Evolutionary conservation across 495 filamentous ascomycete genomes (phyloP).

Genomic region (Podospora bellae-mahoneyi): DNA sequence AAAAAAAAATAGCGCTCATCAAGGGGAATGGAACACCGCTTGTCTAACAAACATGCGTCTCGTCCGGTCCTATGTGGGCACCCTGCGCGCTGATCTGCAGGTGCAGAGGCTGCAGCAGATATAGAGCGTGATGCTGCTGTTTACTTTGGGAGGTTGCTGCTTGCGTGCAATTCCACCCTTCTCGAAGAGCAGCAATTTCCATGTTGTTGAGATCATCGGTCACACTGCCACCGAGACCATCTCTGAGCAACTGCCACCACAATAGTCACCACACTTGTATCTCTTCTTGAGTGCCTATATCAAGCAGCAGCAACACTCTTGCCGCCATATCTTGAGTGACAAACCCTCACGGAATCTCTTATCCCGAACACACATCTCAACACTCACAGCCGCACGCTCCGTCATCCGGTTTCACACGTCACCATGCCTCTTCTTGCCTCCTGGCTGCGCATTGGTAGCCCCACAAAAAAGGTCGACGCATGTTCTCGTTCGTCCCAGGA

Average conservation of each 20-base stretch:
- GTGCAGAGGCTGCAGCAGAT: not conserved
- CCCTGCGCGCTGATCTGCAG: not conserved
- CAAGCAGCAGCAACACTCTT: conserved; percentile 4
- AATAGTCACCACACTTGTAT: too few relatives aligned
- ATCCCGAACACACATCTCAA: not conserved
- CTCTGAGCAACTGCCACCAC: too few relatives aligned
- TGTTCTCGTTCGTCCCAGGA: conserved; percentile 21
- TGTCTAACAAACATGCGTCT: not conserved
- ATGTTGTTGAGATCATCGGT: too few relatives aligned
- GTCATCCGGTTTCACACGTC: not conserved
- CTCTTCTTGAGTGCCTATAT: not conserved
- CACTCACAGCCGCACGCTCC: not conserved
- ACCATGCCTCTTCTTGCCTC: conserved; percentile 19
- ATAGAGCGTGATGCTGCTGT: not conserved
- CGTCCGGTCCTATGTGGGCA: not conserved
- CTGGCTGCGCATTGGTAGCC: conserved; percentile 22
- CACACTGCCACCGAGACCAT: not conserved
- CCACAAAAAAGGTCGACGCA: conserved; percentile 5
- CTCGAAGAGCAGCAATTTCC: not conserved
- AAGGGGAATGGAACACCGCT: not conserved
- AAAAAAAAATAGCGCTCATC: conserved; percentile 1
- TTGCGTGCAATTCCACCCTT: not conserved
- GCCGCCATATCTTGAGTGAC: not conserved
- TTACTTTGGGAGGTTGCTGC: not conserved
- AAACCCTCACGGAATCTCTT: not conserved